These are phyloP conservation scores for Nitzschia sp. DNA, from an alignment of 108 stramenopile species.

Conservation along the genomic window DNA sequence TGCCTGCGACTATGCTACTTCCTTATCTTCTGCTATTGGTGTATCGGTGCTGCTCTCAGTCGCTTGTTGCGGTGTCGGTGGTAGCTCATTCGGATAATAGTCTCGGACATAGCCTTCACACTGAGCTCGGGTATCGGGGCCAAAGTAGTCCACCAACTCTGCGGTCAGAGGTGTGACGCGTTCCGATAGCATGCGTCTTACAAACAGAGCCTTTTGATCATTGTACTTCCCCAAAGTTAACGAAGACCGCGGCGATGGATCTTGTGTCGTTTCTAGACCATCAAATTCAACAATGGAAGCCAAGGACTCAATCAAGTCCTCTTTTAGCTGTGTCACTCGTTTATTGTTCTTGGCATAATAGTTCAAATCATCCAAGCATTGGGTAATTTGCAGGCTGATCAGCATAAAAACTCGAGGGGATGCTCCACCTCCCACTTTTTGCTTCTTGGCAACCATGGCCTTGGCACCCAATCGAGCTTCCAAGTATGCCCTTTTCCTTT, in stretches of 20 bases:
- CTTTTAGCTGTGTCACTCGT: constrained; percentile 10
- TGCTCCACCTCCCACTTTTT: constrained; percentile 71
- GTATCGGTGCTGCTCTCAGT: neutral
- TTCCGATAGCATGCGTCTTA: constrained; percentile 67
- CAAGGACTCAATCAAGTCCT: constrained; percentile 59
- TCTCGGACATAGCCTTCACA: constrained; percentile 18
- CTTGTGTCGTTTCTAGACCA: constrained; percentile 76
- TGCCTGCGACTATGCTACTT: neutral
- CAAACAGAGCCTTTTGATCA: constrained; percentile 56
- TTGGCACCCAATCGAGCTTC: constrained; percentile 82
- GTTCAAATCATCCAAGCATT: constrained; percentile 60
- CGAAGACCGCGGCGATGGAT: constrained; percentile 77
- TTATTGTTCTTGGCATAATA: constrained; percentile 41
- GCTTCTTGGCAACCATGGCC: constrained; percentile 59
- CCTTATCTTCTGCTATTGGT: neutral
- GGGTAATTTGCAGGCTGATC: constrained; percentile 54
- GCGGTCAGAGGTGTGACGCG: constrained; percentile 50
- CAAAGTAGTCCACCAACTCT: constrained; percentile 25
- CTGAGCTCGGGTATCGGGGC: constrained; percentile 5
- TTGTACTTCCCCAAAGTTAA: constrained; percentile 68
- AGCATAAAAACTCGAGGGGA: constrained; percentile 52
- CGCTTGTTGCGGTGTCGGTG: neutral
- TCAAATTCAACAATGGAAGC: constrained; percentile 85
- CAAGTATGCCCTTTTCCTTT: constrained; percentile 55
- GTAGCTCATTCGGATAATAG: constrained; percentile 31